These are phyloP conservation scores for Radiomyces spectabilis DNA, from an alignment of 192 early-diverging fungal genomes.

Conservation along the genomic window DNA sequence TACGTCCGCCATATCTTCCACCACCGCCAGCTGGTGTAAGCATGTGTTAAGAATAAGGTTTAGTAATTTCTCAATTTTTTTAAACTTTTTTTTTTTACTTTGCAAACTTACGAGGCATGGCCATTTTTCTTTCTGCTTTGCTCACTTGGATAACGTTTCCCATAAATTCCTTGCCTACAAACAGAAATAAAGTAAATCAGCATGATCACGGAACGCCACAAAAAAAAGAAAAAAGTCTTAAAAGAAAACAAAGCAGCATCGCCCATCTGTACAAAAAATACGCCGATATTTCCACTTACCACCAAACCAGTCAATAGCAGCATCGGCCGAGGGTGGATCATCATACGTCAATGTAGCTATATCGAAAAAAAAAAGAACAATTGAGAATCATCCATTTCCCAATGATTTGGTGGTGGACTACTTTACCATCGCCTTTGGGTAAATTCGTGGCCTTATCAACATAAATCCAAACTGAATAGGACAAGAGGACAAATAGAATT, in stretches of 20 bases:
- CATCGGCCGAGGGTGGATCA: conserved; percentile 61
- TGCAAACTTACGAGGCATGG: no score
- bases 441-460: conserved; percentile 49
- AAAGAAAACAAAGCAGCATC: no score
- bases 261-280: no score
- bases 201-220: neutral
- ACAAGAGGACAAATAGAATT: no score
- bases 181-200: neutral
- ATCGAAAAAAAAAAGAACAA: neutral
- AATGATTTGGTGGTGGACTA: neutral
- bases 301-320: conserved; percentile 68
- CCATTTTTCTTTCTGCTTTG: conserved; percentile 48
- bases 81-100: no score
- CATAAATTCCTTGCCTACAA: conserved; percentile 42
- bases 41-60: no score
- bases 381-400: neutral
- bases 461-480: conserved; percentile 67
- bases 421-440: conserved; percentile 66
- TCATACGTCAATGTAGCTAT: conserved; percentile 69
- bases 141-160: conserved; percentile 53
- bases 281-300: no score
- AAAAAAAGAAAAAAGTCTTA: no score
- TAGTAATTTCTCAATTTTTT: no score
- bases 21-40: no score
- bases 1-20: conserved; percentile 33